Base-by-base conservation (phyloP, 495 filamentous ascomycete genomes). In the Tuber indicum region DNA sequence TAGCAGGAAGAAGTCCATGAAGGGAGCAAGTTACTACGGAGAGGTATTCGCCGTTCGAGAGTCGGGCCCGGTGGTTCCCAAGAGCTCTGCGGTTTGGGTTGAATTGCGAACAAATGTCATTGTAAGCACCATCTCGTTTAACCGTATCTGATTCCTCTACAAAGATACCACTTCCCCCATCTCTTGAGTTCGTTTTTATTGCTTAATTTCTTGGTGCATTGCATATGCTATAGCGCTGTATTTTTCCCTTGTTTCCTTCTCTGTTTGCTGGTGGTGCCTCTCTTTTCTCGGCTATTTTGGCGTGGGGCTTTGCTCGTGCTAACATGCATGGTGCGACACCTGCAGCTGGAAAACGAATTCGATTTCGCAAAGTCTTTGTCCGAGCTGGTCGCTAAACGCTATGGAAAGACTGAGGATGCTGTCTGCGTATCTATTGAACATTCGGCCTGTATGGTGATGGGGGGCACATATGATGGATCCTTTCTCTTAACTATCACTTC, bases 81-180 rank as follows among this genome's bases (percentile, higher is more conserved):
- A 76, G 73, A 76, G 75, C 32, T 81, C 82, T 41, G 82, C 79
- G 45, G 88, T 97, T 74, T 87, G 92, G 75, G 92, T 91, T 49
- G 93, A 97, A 83, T 84, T 98, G 45, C 91, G 89, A 81, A 93
- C 93, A n/a, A 97, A 96, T 83, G 89, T 90, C 49, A 92, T 91
- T 83, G 93, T 94, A 86, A 80, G 91, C 85, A 42, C 42, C 36
- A 39, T 72, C 46, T 69, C 42, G 42, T n/a, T 45, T 41, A 36
- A 6, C 58, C 6, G 10, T 32, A 16, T 66, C 58, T 7, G 58
- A 17, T 66, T 66, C 58, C 26, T 41, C 58, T 36, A 16, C 26
- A 19, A 2, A 17, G 32, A 17, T 32, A 2, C 14, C 26, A 36
- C 47, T 75, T n/a, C 52, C 52, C n/a, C 46, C 75, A 26, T 52